Percentiles rank a stretch among this genome's conserved stretches.
These are phyloP conservation scores for Claviceps capensis DNA, from an alignment of 2,329 filamentous ascomycete genomes.

Conservation along the genomic window DNA sequence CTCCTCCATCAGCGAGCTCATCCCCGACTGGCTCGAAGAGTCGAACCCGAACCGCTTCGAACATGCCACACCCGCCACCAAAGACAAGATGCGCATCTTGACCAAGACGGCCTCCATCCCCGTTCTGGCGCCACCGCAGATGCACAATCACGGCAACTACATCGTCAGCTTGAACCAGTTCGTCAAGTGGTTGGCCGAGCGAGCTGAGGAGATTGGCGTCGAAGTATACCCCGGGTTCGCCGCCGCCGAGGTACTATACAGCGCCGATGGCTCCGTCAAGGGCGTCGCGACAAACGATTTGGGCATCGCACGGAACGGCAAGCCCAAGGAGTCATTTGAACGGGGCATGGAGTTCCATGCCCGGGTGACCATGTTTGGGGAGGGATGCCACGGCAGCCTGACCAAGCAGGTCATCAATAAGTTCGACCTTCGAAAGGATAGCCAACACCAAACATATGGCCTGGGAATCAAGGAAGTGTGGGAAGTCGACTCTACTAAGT, in stretches of 20 bases:
- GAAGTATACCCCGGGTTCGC: slow-evolving; percentile 96
- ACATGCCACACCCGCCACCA: slow-evolving; percentile 68
- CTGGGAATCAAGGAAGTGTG: slow-evolving; percentile 94
- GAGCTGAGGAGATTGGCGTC: slow-evolving; percentile 91
- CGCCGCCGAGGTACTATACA: slow-evolving; percentile 83
- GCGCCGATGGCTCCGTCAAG: slow-evolving; percentile 71
- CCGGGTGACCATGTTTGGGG: slow-evolving; percentile 76
- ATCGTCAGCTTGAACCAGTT: slow-evolving; percentile 94
- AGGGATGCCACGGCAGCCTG: slow-evolving; percentile 91
- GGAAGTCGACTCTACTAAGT: slow-evolving; percentile 90
- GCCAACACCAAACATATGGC: slow-evolving; percentile 89
- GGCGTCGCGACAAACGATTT: slow-evolving; percentile 95
- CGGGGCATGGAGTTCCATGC: slow-evolving; percentile 98
- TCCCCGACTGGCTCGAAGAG: slow-evolving; percentile 87
- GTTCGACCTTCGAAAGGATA: slow-evolving; percentile 78
- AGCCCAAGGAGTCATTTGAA: slow-evolving; percentile 82
- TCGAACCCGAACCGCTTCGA: slow-evolving; percentile 81
- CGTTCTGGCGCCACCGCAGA: slow-evolving; percentile 82
- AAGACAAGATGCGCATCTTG: slow-evolving; percentile 86
- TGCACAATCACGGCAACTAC: slow-evolving; percentile 97
- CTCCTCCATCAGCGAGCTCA: slow-evolving; percentile 71
- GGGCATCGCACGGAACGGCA: slow-evolving; percentile 68
- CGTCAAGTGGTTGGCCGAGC: slow-evolving; percentile 87
- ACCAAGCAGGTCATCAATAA: slow-evolving; percentile 93
- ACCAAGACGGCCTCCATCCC: slow-evolving; percentile 69